Conservation (phyloP, 768 basidiomycete species). For the Hydnum rufescens region DNA sequence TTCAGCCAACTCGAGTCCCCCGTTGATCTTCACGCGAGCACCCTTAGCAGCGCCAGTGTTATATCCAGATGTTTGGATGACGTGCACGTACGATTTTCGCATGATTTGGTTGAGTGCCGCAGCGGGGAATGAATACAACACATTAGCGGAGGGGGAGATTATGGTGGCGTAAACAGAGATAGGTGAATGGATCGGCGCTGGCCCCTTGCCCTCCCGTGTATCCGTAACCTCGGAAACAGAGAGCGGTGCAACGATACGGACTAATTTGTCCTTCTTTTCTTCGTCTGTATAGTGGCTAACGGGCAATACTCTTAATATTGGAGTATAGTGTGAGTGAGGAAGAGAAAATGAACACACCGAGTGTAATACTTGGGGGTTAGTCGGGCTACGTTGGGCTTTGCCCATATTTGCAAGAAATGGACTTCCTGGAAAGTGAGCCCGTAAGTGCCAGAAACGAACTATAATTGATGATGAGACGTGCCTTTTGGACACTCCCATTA, state of each 20-base stretch:
- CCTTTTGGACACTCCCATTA: too few species aligned
- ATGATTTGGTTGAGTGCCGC: constrained; percentile 9
- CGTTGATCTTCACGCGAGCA: constrained; percentile 3
- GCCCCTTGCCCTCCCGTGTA: not conserved
- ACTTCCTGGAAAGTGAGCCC: constrained; percentile 13
- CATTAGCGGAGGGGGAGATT: constrained; percentile 27
- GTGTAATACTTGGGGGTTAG: constrained; percentile 73
- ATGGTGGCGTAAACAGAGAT: constrained; percentile 59
- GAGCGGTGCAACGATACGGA: constrained; percentile 56
- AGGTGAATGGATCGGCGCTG: constrained; percentile 27
- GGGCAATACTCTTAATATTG: not conserved
- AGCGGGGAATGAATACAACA: constrained; percentile 31
- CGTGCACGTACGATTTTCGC: constrained; percentile 64
- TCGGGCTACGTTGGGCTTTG: constrained; percentile 24
- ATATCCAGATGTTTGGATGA: constrained; percentile 72
- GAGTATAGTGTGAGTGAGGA: constrained; percentile 5
- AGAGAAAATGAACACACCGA: too few species aligned
- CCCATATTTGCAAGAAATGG: constrained; percentile 60
- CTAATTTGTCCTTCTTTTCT: constrained; percentile 59
- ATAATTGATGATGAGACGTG: too few species aligned
- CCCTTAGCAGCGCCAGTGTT: constrained; percentile 37
- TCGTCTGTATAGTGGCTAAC: constrained; percentile 54
- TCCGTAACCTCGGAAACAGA: constrained; percentile 14
- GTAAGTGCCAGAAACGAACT: too few species aligned
- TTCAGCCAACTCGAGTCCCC: constrained; percentile 9